Evolutionary conservation across 495 filamentous ascomycete genomes (phyloP).

Genomic region (Podospora fimiseda): DNA sequence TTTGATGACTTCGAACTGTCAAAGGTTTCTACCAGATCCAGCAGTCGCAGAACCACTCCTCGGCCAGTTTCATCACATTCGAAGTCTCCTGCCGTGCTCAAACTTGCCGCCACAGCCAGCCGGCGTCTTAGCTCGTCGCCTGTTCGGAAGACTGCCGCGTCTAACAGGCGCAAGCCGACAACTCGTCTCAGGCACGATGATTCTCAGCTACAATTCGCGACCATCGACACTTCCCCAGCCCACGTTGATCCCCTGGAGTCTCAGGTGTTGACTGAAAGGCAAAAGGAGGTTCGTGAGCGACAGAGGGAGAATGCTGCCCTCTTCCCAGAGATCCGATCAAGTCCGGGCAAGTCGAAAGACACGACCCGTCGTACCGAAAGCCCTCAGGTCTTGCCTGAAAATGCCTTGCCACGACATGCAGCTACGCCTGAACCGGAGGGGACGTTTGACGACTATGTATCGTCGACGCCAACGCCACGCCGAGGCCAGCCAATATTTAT

Average conservation of each 20-base stretch:
- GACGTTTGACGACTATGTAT: conserved; percentile 56
- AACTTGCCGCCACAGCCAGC: conserved; percentile 19
- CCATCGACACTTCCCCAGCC: conserved; percentile 54
- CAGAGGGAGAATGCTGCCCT: conserved; percentile 62
- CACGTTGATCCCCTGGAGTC: conserved; percentile 42
- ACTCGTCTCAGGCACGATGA: conserved; percentile 61
- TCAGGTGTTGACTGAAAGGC: conserved; percentile 65
- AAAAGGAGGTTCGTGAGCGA: conserved; percentile 61
- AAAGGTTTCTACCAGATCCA: conserved; percentile 15
- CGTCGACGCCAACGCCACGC: conserved; percentile 75
- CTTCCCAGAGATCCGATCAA: conserved; percentile 64
- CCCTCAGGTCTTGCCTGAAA: conserved; percentile 1
- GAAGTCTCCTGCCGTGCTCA: conserved; percentile 23
- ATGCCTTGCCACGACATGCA: conserved; percentile 15
- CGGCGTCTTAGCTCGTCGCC: conserved; percentile 25
- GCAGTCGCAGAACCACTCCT: conserved; percentile 17
- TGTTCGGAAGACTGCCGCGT: conserved; percentile 12
- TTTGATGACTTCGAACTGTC: conserved; percentile 38
- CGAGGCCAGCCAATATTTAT: conserved; percentile 38
- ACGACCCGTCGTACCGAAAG: background rate
- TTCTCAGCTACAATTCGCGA: conserved; percentile 69
- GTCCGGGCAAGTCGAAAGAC: conserved; percentile 35
- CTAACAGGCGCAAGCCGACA: conserved; percentile 16
- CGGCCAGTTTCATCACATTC: conserved; percentile 19
- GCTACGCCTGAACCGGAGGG: conserved; percentile 34